Percentiles rank a stretch among this genome's conserved stretches.
These are phyloP conservation scores for Penicillium frequentans DNA, from an alignment of 2,329 filamentous ascomycete species.

Conservation along the genomic window DNA sequence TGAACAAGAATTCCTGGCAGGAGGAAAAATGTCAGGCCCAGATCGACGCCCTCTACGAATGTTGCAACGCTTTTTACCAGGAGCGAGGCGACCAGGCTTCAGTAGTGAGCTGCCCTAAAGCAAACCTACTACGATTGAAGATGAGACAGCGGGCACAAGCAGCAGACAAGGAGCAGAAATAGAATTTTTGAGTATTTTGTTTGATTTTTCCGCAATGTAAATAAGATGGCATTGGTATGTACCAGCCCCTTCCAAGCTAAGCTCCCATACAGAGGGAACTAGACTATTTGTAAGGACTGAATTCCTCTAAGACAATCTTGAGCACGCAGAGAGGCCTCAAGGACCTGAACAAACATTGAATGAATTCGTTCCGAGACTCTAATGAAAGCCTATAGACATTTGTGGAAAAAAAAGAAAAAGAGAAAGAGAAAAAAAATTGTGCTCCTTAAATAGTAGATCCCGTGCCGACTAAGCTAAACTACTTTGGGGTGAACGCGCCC, in stretches of 20 bases:
- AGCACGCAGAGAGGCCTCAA: constrained; percentile 87
- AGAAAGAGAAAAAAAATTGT: constrained; percentile 34
- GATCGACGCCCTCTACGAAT: constrained; percentile 87
- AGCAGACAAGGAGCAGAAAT: constrained; percentile 14
- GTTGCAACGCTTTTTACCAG: constrained; percentile 86
- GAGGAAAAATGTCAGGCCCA: constrained; percentile 77
- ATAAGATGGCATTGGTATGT: constrained; percentile 32
- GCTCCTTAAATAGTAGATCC: constrained; percentile 25
- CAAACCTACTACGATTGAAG: constrained; percentile 75
- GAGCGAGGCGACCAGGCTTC: constrained; percentile 73
- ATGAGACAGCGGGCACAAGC: constrained; percentile 69
- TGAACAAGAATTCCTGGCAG: constrained; percentile 80
- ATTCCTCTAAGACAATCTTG: constrained; percentile 89
- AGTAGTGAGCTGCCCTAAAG: constrained; percentile 82
- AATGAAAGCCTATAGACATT: constrained; percentile 81
- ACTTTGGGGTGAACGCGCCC: constrained; percentile 32
- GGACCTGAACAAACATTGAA: constrained; percentile 93
- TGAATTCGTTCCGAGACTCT: constrained; percentile 96
- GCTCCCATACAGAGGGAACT: constrained; percentile 55
- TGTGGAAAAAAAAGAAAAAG: constrained; percentile 51
- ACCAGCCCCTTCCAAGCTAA: constrained; percentile 52
- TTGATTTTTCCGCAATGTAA: neutral
- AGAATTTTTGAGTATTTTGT: constrained; percentile 5
- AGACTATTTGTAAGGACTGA: constrained; percentile 73
- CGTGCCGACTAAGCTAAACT: constrained; percentile 33